Base-by-base conservation (phyloP, 2,329 filamentous ascomycete genomes). In the Colletotrichum shisoi region DNA sequence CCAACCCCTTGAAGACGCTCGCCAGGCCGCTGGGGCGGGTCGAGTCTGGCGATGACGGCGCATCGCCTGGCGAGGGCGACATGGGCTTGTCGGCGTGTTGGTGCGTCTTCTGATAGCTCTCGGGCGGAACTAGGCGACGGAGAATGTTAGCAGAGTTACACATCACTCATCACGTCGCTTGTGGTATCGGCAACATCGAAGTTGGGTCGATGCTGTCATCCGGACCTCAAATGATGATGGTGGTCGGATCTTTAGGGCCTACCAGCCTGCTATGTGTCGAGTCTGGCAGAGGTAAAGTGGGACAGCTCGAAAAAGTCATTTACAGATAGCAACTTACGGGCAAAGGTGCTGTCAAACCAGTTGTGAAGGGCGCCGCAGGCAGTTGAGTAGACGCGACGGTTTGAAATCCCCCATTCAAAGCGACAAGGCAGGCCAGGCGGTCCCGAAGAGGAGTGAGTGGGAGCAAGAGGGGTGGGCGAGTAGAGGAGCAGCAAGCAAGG, bases 1-100 rank as follows among this genome's bases (percentile, higher is more conserved):
- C 84, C 72, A 90, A 79, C 71, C 84, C 87, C 73, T 87, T 88
- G 74, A 90, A 87, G 69, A 90, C 87, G 71, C 85, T 85, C 72
- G 85, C 86, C 72, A 90, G 81, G 71, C 85, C 86, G 69, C 86
- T 81, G 46, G 81, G 76, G 73, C 78, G 82, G 78, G 81, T 85
- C 64, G 84, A 79, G 75, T 89, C 87, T 72, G 83, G 82, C 70
- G 83, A 82, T 68, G 82, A 80, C 71, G 79, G 75, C 73, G 82
- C 83, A 80, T 89, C 86, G 80, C 85, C 85, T 71, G 83, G 79
- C 73, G 83, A 82, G 68, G 85, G 84, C 79, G 87, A 83, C 87
- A 89, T 89, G 81, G 82, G 81, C 76, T 81, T 79, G 76, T 80
- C 71, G 61, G 68, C 64, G 45, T 65, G 57, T n/a, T 46, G 24